phyloP scores from a whole-genome alignment of 805 yeast genomes.

The Candida nitratophila region DNA sequence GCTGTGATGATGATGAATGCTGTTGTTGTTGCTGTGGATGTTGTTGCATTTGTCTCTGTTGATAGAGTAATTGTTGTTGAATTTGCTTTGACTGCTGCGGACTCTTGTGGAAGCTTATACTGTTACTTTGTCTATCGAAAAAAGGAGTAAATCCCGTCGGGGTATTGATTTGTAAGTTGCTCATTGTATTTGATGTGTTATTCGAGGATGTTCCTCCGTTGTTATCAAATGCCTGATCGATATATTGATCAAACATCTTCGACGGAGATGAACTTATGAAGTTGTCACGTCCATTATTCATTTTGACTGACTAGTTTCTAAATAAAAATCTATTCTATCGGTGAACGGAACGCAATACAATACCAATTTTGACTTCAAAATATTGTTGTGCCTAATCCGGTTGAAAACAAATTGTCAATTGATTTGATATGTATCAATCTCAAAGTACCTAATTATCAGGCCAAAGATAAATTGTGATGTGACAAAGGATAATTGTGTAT shows the following conservation, averaged over 20 bases:
- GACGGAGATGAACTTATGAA: conserved; percentile 23
- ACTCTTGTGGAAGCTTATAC: neutral
- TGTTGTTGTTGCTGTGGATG: conserved; percentile 3
- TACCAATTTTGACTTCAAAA: too few species aligned
- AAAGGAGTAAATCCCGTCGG: conserved; percentile 21
- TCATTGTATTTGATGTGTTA: neutral
- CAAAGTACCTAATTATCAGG: too few species aligned
- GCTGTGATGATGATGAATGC: conserved; percentile 14
- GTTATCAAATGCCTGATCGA: neutral
- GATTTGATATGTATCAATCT: too few species aligned
- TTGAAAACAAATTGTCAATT: too few species aligned
- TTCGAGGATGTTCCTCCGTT: neutral
- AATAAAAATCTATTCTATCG: too few species aligned
- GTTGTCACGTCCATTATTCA: conserved; percentile 10
- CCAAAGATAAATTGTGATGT: too few species aligned
- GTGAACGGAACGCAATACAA: too few species aligned
- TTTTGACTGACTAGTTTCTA: neutral
- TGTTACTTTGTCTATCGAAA: conserved; percentile 13
- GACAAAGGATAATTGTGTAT: too few species aligned
- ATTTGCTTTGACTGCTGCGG: neutral
- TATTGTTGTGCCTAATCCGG: too few species aligned
- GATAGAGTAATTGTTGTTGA: neutral
- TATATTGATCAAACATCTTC: conserved; percentile 19
- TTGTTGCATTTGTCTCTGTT: conserved; percentile 1
- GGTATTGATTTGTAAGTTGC: neutral